Conservation (phyloP, 768 basidiomycete genomes). For the Hygrocybe punicea region DNA sequence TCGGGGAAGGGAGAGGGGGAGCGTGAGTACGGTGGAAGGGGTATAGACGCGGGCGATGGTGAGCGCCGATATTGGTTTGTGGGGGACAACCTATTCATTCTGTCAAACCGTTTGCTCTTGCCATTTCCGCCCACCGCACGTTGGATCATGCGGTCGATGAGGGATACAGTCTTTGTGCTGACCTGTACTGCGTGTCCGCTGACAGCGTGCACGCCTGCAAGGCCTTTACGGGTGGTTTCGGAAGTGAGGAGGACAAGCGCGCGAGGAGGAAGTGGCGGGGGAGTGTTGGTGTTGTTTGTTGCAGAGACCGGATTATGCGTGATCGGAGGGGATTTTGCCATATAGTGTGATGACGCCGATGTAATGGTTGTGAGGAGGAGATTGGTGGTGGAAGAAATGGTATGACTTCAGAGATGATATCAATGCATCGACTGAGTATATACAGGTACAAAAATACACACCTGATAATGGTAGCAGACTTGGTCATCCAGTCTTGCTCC, state of each 20-base stretch:
- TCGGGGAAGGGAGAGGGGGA: slow-evolving; percentile 17
- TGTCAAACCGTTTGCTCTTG: slow-evolving; percentile 26
- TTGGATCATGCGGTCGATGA: slow-evolving; percentile 60
- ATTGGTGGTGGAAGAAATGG: slow-evolving; percentile 63
- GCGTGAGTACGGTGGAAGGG: slow-evolving; percentile 15
- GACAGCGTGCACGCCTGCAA: slow-evolving; percentile 59
- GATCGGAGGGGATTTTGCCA: slow-evolving; percentile 52
- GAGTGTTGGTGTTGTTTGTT: slow-evolving; percentile 19
- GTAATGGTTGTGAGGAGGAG: slow-evolving; percentile 61
- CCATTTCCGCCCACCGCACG: slow-evolving; percentile 50
- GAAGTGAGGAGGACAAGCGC: slow-evolving; percentile 59
- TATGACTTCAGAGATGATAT: slow-evolving; percentile 44
- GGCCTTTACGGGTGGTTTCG: slow-evolving; percentile 52
- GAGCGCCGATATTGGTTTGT: slow-evolving; percentile 22
- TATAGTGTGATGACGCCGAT: slow-evolving; percentile 59
- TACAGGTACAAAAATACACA: slow-evolving; percentile 26
- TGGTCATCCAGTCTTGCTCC: slow-evolving; percentile 67
- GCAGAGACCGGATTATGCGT: slow-evolving; percentile 37
- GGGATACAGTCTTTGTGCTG: slow-evolving; percentile 56
- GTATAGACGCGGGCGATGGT: slow-evolving; percentile 11
- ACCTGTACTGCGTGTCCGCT: slow-evolving; percentile 66
- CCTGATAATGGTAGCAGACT: slow-evolving; percentile 62
- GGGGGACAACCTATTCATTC: slow-evolving; percentile 4
- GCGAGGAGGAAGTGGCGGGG: slow-evolving; percentile 37
- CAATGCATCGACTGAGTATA: no score